Base-by-base conservation (phyloP, 2,329 filamentous ascomycete species). In the Sporothrix schenckii region DNA sequence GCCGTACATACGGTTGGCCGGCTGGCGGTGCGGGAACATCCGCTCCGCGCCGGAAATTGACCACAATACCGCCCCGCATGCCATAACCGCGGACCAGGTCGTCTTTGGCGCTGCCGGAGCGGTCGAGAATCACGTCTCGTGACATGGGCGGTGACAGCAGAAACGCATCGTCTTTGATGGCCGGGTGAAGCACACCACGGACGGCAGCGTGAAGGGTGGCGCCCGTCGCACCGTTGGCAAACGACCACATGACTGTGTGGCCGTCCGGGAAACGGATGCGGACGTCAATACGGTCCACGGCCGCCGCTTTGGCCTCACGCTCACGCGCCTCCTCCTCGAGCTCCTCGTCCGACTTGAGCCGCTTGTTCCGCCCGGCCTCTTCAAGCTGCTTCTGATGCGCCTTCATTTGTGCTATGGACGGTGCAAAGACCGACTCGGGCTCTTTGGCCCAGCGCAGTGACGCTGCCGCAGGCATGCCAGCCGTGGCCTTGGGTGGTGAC, bases 241-340 rank as follows among this genome's bases (percentile, higher is more conserved):
- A 88, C n/a, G 84, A 86, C 81, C 90, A 90, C 67, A 93, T 88
- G 44, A 93, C 88, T 68, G 90, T 89, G 70, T 89, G 91, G 75
- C 94, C 92, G 77, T 98, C 94, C 0, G 94, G 94, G 75, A 97
- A 94, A 34, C 94, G 91, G 65, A 97, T 87, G 74, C 92, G 93
- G 73, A 98, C 85, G 39, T 88, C 85, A 44, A 97, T 87, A 44
- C 87, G 87, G 66, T 86, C 88, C 72, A 94, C 85, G 5, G 86
- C 85, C 5, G 89, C 86, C 1, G 93, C 82, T 73, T 85, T 89
- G 41, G 89, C 88, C 61, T 87, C 86, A 68, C 90, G 88, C 27
- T 87, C 89, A 5, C 87, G 83, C 47, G 88, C 89, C 74, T 89
- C 88, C 30, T 89, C 89, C 49, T 89, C 90, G 13, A 96, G 83